Conservation (phyloP, 2,329 filamentous ascomycete species). For the Aspergillus intermedius region DNA sequence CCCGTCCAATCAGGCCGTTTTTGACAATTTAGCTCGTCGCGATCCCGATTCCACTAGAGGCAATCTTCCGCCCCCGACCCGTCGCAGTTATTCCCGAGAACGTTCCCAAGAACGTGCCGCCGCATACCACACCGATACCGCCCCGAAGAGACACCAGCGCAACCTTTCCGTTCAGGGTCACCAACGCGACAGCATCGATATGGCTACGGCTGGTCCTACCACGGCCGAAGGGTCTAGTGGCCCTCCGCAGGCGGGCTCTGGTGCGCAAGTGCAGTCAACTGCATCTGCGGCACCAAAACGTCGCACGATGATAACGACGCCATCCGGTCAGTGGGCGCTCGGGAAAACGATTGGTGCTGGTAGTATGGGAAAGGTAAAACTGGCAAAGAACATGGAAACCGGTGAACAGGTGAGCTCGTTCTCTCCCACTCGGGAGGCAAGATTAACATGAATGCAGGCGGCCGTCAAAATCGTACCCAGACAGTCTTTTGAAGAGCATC, state of each 20-base stretch:
- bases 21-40: slow-evolving; percentile 54
- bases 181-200: slow-evolving; percentile 39
- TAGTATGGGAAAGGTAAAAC: slow-evolving; percentile 98
- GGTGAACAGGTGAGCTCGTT: slow-evolving; percentile 69
- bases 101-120: slow-evolving; percentile 40
- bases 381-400: slow-evolving; percentile 82
- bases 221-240: slow-evolving; percentile 50
- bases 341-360: slow-evolving; percentile 96
- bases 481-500: slow-evolving; percentile 78
- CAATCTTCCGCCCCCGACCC: slow-evolving; percentile 50
- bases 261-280: slow-evolving; percentile 23
- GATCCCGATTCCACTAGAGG: slow-evolving; percentile 69
- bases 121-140: slow-evolving; percentile 49
- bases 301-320: slow-evolving; percentile 78
- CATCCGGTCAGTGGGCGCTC: slow-evolving; percentile 86
- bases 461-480: slow-evolving; percentile 96
- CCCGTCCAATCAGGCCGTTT: slow-evolving; percentile 40
- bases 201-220: slow-evolving; percentile 43
- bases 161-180: slow-evolving; percentile 36
- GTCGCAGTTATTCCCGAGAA: slow-evolving; percentile 61
- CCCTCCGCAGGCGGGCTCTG: slow-evolving; percentile 43
- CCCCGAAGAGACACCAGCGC: slow-evolving; percentile 38
- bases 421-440: neutral
- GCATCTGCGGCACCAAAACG: slow-evolving; percentile 42
- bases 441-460: slow-evolving; percentile 51